phyloP scores from a whole-genome alignment of 495 filamentous ascomycete species.

The Tuber aestivum region DNA sequence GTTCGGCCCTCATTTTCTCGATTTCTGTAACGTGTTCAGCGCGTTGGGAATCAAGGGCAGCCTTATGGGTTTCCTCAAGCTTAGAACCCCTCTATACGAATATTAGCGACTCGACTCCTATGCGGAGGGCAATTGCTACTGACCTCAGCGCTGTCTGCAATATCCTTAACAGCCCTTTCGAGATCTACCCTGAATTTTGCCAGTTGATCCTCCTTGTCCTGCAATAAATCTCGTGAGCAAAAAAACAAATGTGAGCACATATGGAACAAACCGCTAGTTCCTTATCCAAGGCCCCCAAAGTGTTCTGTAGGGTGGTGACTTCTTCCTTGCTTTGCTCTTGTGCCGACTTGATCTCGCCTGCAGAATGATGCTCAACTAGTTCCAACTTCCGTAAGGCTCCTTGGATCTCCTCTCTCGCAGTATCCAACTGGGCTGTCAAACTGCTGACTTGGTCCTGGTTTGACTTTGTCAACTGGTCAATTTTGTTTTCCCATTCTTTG shows the following conservation, averaged over 20 bases:
- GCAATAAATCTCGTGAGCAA: slow-evolving; percentile 15
- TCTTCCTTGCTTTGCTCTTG: slow-evolving; percentile 31
- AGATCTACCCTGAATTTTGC: slow-evolving; percentile 26
- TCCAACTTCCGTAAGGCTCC: slow-evolving; percentile 42
- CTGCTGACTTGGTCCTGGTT: slow-evolving; percentile 27
- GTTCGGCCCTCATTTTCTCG: slow-evolving; percentile 18
- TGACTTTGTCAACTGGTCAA: slow-evolving; percentile 27
- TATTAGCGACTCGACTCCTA: slow-evolving; percentile 31
- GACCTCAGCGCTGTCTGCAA: slow-evolving; percentile 36
- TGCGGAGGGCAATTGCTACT: slow-evolving; percentile 24
- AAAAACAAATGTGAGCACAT: background rate
- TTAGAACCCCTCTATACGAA: slow-evolving; percentile 34
- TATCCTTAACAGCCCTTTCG: slow-evolving; percentile 25
- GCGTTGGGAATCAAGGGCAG: slow-evolving; percentile 30
- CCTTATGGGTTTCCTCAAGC: slow-evolving; percentile 29
- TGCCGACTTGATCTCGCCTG: slow-evolving; percentile 14
- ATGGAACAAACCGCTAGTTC: slow-evolving; percentile 31
- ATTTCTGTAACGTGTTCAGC: slow-evolving; percentile 29
- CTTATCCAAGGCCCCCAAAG: slow-evolving; percentile 24
- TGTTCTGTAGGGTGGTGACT: slow-evolving; percentile 20
- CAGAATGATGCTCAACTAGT: slow-evolving; percentile 17
- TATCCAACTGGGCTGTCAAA: slow-evolving; percentile 37
- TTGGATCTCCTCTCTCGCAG: slow-evolving; percentile 46
- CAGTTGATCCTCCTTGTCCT: slow-evolving; percentile 37
- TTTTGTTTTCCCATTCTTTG: slow-evolving; percentile 32